Evolutionary conservation across 495 filamentous ascomycete genomes (phyloP).

Genomic region (Ramalina intermedia): DNA sequence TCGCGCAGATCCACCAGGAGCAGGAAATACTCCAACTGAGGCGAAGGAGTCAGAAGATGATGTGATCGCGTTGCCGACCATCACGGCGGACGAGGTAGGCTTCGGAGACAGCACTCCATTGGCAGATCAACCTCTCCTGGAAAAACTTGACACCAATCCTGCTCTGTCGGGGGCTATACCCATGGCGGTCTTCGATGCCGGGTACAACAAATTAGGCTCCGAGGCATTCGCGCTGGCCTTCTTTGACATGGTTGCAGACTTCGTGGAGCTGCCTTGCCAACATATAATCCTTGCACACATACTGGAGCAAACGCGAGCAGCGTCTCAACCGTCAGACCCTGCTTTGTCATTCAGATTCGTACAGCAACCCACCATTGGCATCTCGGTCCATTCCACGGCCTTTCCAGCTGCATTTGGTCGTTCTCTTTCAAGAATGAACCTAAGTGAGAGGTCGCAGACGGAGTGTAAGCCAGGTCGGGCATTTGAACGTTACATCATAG

Average conservation of each 20-base stretch:
- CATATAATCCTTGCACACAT: constrained; percentile 63
- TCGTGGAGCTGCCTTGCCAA: constrained; percentile 47
- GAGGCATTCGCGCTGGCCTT: constrained; percentile 57
- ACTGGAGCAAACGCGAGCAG: constrained; percentile 40
- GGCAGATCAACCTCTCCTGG: constrained; percentile 35
- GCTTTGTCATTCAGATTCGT: constrained; percentile 54
- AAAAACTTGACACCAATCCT: constrained; percentile 60
- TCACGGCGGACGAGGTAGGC: constrained; percentile 54
- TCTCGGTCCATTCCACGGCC: constrained; percentile 43
- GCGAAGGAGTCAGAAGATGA: constrained; percentile 30
- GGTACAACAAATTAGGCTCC: constrained; percentile 60
- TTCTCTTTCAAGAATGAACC: constrained; percentile 45
- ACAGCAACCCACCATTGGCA: constrained; percentile 51
- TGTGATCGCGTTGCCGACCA: constrained; percentile 45
- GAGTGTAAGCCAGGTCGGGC: not conserved
- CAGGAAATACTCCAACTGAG: constrained; percentile 10
- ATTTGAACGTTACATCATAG: constrained; percentile 40
- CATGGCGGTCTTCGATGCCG: constrained; percentile 78
- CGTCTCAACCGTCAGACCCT: constrained; percentile 41
- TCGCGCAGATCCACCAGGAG: constrained; percentile 26
- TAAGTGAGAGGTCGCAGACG: constrained; percentile 15
- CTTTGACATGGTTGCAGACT: constrained; percentile 63
- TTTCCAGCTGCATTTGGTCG: constrained; percentile 61
- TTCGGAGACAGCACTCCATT: constrained; percentile 27
- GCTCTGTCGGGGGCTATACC: constrained; percentile 83